These are phyloP conservation scores for Vigna trinervia DNA, from an alignment of 306 rosid genomes.

Conservation along the genomic window DNA sequence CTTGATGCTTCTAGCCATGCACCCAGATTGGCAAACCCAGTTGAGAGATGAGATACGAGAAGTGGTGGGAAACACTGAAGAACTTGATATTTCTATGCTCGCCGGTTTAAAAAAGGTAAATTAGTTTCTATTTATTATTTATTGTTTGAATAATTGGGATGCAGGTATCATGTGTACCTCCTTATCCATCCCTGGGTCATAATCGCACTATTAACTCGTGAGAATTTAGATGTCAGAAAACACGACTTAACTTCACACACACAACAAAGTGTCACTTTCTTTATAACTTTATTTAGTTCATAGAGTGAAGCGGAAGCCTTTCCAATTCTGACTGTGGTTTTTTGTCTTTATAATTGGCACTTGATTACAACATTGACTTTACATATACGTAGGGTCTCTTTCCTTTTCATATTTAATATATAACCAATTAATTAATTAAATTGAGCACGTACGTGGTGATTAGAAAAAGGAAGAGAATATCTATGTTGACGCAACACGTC, in stretches of 20 bases:
- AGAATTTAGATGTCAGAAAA: background rate
- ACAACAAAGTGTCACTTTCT: conserved; percentile 16
- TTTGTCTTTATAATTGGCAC: background rate
- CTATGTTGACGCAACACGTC: background rate
- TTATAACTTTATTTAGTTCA: background rate
- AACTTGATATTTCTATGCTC: conserved; percentile 59
- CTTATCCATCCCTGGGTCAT: background rate
- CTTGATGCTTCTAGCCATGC: conserved; percentile 70
- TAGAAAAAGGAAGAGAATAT: background rate
- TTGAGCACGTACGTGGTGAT: conserved; percentile 5
- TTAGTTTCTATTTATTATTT: no score
- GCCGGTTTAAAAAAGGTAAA: conserved; percentile 71
- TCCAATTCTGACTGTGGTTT: background rate
- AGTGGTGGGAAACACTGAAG: conserved; percentile 59
- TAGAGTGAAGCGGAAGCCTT: background rate
- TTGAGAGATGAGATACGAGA: conserved; percentile 76
- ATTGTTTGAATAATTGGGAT: no score
- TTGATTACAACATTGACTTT: conserved; percentile 2
- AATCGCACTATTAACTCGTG: background rate
- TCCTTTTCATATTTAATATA: background rate
- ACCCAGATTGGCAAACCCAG: conserved; percentile 76
- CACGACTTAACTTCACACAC: no score
- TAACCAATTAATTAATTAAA: background rate
- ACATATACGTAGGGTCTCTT: background rate
- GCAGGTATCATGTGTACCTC: background rate